These are phyloP conservation scores for Colletotrichum melonis DNA, from an alignment of 2,329 filamentous ascomycete genomes.

Conservation along the genomic window DNA sequence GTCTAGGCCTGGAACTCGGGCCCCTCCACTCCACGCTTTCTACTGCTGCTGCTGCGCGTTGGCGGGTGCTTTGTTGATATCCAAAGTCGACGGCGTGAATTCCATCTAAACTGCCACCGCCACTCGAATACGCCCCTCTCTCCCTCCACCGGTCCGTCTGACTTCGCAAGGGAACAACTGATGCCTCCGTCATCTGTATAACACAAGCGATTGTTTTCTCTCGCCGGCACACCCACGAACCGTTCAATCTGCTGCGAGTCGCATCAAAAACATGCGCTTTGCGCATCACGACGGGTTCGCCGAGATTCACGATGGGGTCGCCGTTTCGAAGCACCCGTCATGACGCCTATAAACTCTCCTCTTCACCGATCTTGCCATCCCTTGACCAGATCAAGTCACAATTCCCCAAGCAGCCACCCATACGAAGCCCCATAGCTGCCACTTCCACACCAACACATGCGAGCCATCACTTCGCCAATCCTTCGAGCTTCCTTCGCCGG, in stretches of 20 bases:
- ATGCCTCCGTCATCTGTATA: not conserved
- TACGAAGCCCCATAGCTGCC: constrained; percentile 9
- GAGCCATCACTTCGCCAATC: not conserved
- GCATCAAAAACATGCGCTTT: constrained; percentile 55
- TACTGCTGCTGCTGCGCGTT: not conserved
- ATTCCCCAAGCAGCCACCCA: constrained; percentile 6
- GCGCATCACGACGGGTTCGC: constrained; percentile 54
- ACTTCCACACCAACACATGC: not conserved
- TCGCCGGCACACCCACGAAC: not conserved
- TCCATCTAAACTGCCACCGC: not conserved
- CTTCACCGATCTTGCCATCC: constrained; percentile 67
- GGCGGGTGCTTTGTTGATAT: constrained; percentile 15
- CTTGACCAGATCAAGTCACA: constrained; percentile 60
- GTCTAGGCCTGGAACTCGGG: not conserved
- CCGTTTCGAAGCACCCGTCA: constrained; percentile 43
- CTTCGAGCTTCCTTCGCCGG: constrained; percentile 19
- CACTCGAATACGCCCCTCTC: not conserved
- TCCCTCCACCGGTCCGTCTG: not conserved
- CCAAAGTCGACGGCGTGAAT: not conserved
- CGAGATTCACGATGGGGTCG: constrained; percentile 47
- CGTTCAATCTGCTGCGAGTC: constrained; percentile 44
- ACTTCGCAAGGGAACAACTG: not conserved
- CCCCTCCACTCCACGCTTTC: not conserved
- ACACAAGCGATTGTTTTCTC: not conserved
- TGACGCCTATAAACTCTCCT: constrained; percentile 50